Evolutionary conservation across 164 flowering plant species (phyloP).

Genomic region (Saururus chinensis): DNA sequence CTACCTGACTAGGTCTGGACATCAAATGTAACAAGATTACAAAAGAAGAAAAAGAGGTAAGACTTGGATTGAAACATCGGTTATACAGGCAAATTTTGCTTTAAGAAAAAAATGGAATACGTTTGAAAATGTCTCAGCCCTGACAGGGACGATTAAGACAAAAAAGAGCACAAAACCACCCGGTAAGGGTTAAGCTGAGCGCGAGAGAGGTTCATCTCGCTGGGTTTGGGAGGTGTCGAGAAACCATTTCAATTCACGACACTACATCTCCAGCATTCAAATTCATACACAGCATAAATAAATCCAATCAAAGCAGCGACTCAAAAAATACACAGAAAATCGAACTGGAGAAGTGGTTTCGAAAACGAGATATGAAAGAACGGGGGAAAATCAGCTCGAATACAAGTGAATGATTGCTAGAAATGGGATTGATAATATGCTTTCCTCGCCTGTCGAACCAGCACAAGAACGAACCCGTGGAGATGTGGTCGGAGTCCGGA

Average conservation of each 20-base stretch:
- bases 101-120: not conserved
- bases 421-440: too few species aligned
- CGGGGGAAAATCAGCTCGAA: too few species aligned
- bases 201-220: conserved; percentile 4
- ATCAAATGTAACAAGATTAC: not conserved
- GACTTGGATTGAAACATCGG: not conserved
- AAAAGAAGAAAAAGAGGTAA: too few species aligned
- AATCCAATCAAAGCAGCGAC: too few species aligned
- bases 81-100: not conserved
- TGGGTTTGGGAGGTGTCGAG: conserved; percentile 10
- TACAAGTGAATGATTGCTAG: too few species aligned
- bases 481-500: too few species aligned
- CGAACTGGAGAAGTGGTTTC: too few species aligned
- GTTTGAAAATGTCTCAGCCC: conserved; percentile 4
- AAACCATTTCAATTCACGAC: conserved; percentile 5
- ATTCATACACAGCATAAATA: too few species aligned
- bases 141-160: conserved; percentile 8
- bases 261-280: conserved; percentile 10
- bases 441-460: too few species aligned
- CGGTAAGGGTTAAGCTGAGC: not conserved
- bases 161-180: conserved; percentile 3
- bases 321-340: too few species aligned
- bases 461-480: too few species aligned
- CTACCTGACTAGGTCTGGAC: conserved; percentile 10
- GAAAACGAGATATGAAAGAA: too few species aligned